Percentiles rank a stretch among this genome's conserved stretches.
Conservation (phyloP, 1,284 basidiomycete genomes). For the Fomitopsis pinicola region DNA sequence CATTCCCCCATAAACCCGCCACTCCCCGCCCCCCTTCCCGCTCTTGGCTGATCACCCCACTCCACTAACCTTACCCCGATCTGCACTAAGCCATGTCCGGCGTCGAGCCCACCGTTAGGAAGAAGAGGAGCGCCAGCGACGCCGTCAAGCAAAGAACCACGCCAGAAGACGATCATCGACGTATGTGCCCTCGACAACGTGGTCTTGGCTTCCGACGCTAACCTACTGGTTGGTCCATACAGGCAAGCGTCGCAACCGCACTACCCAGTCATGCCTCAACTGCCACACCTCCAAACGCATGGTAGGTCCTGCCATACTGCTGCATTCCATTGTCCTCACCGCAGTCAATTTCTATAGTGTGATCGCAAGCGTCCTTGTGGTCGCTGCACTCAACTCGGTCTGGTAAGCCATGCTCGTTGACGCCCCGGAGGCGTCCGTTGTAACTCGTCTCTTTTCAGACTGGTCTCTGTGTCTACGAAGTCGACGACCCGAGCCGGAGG, state of each 20-base stretch:
- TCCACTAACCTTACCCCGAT: not conserved
- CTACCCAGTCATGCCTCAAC: slow-evolving; percentile 62
- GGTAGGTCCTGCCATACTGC: slow-evolving; percentile 38
- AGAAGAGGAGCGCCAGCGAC: slow-evolving; percentile 24
- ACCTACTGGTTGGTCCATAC: not conserved
- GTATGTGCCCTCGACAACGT: slow-evolving; percentile 15
- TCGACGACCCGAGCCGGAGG: slow-evolving; percentile 69
- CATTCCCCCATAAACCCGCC: not conserved
- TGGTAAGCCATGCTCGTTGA: slow-evolving; percentile 40
- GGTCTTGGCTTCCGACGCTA: not conserved
- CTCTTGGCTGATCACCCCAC: slow-evolving; percentile 1
- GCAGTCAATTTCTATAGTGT: slow-evolving; percentile 38
- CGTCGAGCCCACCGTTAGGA: slow-evolving; percentile 20
- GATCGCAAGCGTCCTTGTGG: slow-evolving; percentile 70
- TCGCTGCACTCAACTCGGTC: slow-evolving; percentile 67
- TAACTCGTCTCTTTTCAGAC: slow-evolving; percentile 40
- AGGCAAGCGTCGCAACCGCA: slow-evolving; percentile 53
- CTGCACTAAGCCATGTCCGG: slow-evolving; percentile 22
- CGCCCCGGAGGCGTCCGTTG: not conserved
- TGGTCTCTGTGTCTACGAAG: slow-evolving; percentile 80
- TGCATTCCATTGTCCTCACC: slow-evolving; percentile 1
- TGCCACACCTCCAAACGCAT: slow-evolving; percentile 80
- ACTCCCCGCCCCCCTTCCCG: not conserved
- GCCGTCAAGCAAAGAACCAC: slow-evolving; percentile 20
- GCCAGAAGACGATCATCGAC: slow-evolving; percentile 30